Evolutionary conservation across 129 eudicot genomes (phyloP), one percentile per base, ranked within the genome.

Genomic region (Glebionis coronaria): DNA sequence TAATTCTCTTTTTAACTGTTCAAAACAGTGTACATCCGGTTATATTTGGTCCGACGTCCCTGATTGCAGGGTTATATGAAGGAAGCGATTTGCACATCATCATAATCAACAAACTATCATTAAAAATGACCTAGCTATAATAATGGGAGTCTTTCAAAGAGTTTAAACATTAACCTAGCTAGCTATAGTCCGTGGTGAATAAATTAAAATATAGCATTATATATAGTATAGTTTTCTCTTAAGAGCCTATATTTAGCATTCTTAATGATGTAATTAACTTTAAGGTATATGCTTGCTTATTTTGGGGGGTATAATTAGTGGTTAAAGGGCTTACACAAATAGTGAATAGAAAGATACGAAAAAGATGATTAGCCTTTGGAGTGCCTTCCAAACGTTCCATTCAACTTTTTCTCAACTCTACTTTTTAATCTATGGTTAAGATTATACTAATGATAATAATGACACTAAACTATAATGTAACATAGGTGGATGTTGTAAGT

Each of bases 361-460:
- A 75, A 75, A 0, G 44, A 57, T 71, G 76, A 59, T 69, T 12
- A 69, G 67, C 77, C 73, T 65, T 80, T 80, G 78, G 84, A 75
- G 84, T 76, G 80, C 78, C 81, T 80, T 80, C 84, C 72, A 80
- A 75, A 61, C 55, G 75, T 69, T 58, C 80, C 74, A 52, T 73
- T 67, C 27, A 45, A 63, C 20, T 45, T 59, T 58, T 67, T 44
- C 51, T 46, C 0, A 25, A 15, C 28, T 49, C 6, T 8, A 29
- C 35, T 51, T 38, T 67, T 3, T 52, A 42, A 12, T 59, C 8
- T 19, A 67, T 18, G 28, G 44, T 67, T 51, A 29, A 16, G 29
- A 51, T 67, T 49, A 50, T 19, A 61, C 3, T 55, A 21, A 25
- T 56, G 28, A 25, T 12, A 56, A 31, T 11, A 23, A 20, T 9